phyloP scores from a whole-genome alignment of 176 grass and related monocot species.

The Guadua angustifolia region DNA sequence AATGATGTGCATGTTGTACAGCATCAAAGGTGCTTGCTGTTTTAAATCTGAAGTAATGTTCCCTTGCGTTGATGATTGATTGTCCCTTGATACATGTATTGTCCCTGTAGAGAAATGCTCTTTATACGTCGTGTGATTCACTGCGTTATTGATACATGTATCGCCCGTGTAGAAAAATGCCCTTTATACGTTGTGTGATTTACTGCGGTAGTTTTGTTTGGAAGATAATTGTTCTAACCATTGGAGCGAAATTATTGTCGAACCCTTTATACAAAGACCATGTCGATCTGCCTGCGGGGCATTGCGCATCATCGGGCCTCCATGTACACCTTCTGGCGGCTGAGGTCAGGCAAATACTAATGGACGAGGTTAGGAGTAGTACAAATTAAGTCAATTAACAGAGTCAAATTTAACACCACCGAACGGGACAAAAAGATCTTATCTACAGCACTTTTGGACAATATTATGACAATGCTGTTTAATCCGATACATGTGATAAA shows the following conservation, averaged over 20 bases:
- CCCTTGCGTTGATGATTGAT: not conserved
- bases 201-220: not conserved
- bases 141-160: not conserved
- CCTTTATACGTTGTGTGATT: not conserved
- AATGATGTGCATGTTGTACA: conserved; percentile 46
- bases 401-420: too few species aligned
- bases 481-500: not conserved
- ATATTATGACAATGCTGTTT: not conserved
- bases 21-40: conserved; percentile 48
- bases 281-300: not conserved
- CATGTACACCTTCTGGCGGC: not conserved
- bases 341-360: not conserved
- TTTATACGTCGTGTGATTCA: not conserved
- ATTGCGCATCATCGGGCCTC: not conserved
- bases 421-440: not conserved
- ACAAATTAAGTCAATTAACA: too few species aligned
- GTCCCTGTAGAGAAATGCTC: not conserved
- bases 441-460: not conserved
- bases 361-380: not conserved
- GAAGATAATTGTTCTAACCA: not conserved
- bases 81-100: not conserved
- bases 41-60: conserved; percentile 30
- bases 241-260: not conserved
- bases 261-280: not conserved
- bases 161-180: not conserved